phyloP scores from a whole-genome alignment of 805 yeast species.

The Candida berthetii region DNA sequence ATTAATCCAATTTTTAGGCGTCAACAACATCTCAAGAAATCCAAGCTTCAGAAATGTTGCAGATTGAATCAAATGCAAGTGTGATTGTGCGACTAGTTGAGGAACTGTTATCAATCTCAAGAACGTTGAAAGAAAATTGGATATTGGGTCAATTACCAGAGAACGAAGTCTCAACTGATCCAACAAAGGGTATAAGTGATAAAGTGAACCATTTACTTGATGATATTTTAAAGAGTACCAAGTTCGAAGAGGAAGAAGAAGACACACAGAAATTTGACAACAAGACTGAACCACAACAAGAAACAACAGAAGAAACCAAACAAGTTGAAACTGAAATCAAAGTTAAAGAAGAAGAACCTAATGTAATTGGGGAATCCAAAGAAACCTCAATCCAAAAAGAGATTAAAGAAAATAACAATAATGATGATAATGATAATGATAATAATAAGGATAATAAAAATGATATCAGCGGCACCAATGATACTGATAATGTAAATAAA shows the following conservation, averaged over 20 bases:
- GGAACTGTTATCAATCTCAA: slow-evolving; percentile 42
- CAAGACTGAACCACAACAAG: too few relatives aligned
- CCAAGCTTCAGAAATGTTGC: slow-evolving; percentile 44
- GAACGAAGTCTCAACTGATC: slow-evolving; percentile 7
- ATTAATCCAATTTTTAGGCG: slow-evolving; percentile 4
- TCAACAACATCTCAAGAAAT: slow-evolving; percentile 26
- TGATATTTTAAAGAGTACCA: slow-evolving; percentile 4
- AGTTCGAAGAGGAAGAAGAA: slow-evolving; percentile 8
- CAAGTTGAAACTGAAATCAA: background rate
- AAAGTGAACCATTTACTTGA: slow-evolving; percentile 3
- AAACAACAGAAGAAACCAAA: background rate
- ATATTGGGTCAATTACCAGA: slow-evolving; percentile 46
- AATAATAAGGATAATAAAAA: background rate
- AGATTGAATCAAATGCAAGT: slow-evolving; percentile 48
- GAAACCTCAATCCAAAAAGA: background rate
- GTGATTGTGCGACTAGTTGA: slow-evolving; percentile 45
- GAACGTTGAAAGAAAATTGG: slow-evolving; percentile 50
- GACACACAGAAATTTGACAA: too few relatives aligned
- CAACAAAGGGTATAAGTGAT: slow-evolving; percentile 2
- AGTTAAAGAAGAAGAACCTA: background rate
- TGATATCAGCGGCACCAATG: background rate
- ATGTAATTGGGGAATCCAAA: background rate
- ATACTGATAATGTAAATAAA: background rate
- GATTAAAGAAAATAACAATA: background rate
- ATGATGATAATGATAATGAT: background rate